These are phyloP conservation scores for Mariannaea elegans DNA, from an alignment of 2,329 filamentous ascomycete genomes.

Conservation along the genomic window DNA sequence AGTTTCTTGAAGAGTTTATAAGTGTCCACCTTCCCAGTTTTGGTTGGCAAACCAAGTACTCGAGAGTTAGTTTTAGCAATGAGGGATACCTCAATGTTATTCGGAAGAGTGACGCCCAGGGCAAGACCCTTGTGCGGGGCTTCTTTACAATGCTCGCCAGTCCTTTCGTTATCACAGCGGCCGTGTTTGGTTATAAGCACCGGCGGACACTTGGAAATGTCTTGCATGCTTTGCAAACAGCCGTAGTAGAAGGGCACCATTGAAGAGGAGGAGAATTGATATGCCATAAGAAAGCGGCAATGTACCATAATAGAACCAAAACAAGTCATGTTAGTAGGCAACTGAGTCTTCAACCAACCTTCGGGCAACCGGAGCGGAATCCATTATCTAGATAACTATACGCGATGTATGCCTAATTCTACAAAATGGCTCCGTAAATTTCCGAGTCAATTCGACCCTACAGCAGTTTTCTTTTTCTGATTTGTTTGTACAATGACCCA, in stretches of 20 bases:
- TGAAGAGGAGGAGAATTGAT: neutral
- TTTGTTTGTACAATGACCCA: too few relatives aligned
- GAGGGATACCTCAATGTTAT: slow-evolving; percentile 89
- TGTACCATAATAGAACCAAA: neutral
- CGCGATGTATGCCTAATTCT: neutral
- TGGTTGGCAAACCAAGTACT: slow-evolving; percentile 94
- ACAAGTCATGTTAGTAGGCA: neutral
- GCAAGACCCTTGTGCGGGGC: slow-evolving; percentile 62
- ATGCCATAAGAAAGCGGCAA: neutral
- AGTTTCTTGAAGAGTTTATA: slow-evolving; percentile 85
- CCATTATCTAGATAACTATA: too few relatives aligned
- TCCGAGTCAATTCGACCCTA: too few relatives aligned
- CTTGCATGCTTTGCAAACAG: slow-evolving; percentile 27
- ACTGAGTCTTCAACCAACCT: neutral
- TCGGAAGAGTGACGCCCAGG: slow-evolving; percentile 73
- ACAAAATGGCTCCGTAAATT: too few relatives aligned
- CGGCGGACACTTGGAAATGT: slow-evolving; percentile 34
- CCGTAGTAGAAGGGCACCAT: slow-evolving; percentile 19
- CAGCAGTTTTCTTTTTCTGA: too few relatives aligned
- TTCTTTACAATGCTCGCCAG: slow-evolving; percentile 50
- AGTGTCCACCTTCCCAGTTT: slow-evolving; percentile 78
- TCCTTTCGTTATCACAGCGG: slow-evolving; percentile 40
- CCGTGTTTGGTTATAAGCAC: slow-evolving; percentile 40
- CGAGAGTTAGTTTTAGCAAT: slow-evolving; percentile 91
- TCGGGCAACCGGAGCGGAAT: neutral